phyloP scores from a whole-genome alignment of 129 eudicot genomes.

The Mikania micrantha region DNA sequence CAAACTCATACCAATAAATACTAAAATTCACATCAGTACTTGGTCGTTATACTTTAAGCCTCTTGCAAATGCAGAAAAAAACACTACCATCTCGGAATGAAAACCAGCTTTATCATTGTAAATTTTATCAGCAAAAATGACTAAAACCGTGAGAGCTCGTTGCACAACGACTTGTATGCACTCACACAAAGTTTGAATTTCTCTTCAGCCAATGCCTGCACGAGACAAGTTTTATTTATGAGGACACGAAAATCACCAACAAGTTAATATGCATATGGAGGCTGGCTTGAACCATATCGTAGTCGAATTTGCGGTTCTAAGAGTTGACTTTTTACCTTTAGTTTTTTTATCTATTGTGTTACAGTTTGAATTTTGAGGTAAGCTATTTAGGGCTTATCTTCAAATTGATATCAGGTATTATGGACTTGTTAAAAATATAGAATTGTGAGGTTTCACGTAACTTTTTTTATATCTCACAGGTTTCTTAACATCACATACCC shows the following conservation, averaged over 20 bases:
- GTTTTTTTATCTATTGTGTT: not conserved
- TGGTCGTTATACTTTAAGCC: not conserved
- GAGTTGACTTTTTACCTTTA: not conserved
- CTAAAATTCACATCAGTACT: not conserved
- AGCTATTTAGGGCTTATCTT: not conserved
- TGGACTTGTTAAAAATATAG: not conserved
- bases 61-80: not conserved
- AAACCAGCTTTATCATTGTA: not conserved
- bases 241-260: not conserved
- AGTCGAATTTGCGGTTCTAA: not conserved
- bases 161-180: constrained; percentile 82
- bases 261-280: not conserved
- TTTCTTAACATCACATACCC: too few species aligned
- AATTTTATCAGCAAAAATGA: not conserved
- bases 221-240: not conserved
- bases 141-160: constrained; percentile 43
- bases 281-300: not conserved
- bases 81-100: not conserved
- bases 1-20: not conserved
- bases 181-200: constrained; percentile 71
- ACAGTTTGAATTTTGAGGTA: not conserved
- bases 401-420: not conserved
- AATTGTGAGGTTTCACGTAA: too few species aligned
- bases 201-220: constrained; percentile 86
- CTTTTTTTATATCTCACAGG: too few species aligned